Conservation (phyloP, 1,284 basidiomycete genomes). For the Malassezia psittaci region DNA sequence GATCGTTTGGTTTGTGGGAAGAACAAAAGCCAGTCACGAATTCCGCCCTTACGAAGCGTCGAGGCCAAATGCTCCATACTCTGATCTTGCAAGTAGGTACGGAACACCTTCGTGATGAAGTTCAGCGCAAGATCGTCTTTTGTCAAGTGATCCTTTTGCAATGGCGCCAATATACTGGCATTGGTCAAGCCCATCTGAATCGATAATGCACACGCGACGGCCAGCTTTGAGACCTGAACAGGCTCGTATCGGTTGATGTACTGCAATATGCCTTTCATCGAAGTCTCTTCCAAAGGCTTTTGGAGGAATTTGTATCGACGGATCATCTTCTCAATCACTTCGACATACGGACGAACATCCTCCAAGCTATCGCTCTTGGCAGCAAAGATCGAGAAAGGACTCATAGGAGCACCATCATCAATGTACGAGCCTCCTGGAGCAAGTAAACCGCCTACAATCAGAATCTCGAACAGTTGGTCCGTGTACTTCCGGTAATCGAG, state of each 20-base stretch:
- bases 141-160: constrained; percentile 85
- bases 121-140: constrained; percentile 70
- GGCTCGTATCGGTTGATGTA: constrained; percentile 58
- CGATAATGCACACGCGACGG: constrained; percentile 67
- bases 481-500: constrained; percentile 65
- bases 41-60: constrained; percentile 64
- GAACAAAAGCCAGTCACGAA: constrained; percentile 75
- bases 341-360: constrained; percentile 72
- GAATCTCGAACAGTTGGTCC: constrained; percentile 85
- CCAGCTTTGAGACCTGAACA: constrained; percentile 62
- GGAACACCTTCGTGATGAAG: constrained; percentile 69
- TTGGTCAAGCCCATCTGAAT: constrained; percentile 69
- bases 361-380: constrained; percentile 50
- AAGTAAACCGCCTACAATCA: constrained; percentile 83
- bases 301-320: constrained; percentile 95
- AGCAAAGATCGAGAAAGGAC: constrained; percentile 72
- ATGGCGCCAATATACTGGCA: constrained; percentile 64
- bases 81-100: constrained; percentile 66
- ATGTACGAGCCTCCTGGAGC: constrained; percentile 86
- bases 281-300: constrained; percentile 76
- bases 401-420: constrained; percentile 70
- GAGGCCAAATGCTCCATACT: constrained; percentile 55
- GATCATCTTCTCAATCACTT: constrained; percentile 87
- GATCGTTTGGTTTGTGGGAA: constrained; percentile 72
- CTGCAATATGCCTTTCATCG: constrained; percentile 73